A percentile compares a stretch with the other conserved stretches of the same genome.
Conservation (phyloP, 306 rosid genomes). For the Dryas drummondii region DNA sequence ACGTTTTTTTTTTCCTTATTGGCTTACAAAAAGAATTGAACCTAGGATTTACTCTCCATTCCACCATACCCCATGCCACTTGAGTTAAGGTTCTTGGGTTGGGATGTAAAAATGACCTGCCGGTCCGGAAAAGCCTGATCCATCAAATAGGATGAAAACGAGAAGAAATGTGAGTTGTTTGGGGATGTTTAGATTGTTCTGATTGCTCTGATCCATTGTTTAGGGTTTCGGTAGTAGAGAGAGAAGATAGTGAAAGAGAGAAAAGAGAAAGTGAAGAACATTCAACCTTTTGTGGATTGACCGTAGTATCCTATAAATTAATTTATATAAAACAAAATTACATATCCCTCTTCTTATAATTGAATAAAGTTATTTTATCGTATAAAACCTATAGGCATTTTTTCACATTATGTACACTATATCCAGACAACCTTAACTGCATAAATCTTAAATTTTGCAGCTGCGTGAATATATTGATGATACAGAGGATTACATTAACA, state of each 20-base stretch:
- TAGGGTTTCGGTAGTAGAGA: not conserved
- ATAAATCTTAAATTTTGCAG: conserved; percentile 42
- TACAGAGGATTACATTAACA: conserved; percentile 89
- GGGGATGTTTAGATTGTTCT: not conserved
- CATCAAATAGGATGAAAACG: not conserved
- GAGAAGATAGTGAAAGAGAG: not conserved
- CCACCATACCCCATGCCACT: not conserved
- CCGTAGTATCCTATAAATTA: not conserved
- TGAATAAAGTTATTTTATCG: no score
- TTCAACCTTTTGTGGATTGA: not conserved
- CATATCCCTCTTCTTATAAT: not conserved
- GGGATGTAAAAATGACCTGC: not conserved
- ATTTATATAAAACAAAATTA: not conserved
- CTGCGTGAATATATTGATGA: conserved; percentile 79
- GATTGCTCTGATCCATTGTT: not conserved
- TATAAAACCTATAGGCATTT: no score
- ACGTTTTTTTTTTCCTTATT: not conserved
- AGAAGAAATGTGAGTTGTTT: not conserved
- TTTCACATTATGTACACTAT: not conserved
- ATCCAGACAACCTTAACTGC: conserved; percentile 10
- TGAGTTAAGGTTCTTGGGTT: not conserved
- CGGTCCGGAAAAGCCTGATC: not conserved
- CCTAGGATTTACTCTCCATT: not conserved
- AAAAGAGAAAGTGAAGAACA: not conserved
- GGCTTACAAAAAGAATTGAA: not conserved